phyloP scores from a whole-genome alignment of 495 filamentous ascomycete species.

The Penicillium parvum region DNA sequence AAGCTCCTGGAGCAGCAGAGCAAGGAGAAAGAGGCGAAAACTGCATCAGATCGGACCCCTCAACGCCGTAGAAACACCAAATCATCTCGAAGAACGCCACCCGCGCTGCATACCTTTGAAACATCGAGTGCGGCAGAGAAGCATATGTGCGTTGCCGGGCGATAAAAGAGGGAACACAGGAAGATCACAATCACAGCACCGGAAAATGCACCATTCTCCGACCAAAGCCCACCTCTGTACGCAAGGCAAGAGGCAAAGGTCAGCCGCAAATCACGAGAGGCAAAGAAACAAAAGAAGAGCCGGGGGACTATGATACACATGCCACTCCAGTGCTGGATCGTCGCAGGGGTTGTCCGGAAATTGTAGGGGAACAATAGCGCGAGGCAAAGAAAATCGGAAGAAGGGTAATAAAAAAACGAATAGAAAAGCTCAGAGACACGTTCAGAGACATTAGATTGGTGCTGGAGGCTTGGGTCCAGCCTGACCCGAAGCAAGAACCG shows the following conservation, averaged over 20 bases:
- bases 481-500: constrained; percentile 25
- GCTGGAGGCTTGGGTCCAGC: constrained; percentile 31
- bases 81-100: constrained; percentile 20
- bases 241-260: too few relatives aligned
- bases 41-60: not conserved
- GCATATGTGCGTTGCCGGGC: constrained; percentile 18
- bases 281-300: constrained; percentile 3
- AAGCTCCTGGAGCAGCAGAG: not conserved
- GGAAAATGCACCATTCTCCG: constrained; percentile 21
- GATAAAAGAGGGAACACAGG: constrained; percentile 9
- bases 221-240: constrained; percentile 16
- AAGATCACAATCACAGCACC: constrained; percentile 8
- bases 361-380: constrained; percentile 14
- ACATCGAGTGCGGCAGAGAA: constrained; percentile 8
- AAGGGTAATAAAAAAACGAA: not conserved
- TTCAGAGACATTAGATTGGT: constrained; percentile 28
- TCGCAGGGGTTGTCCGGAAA: too few relatives aligned
- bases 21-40: not conserved
- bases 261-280: constrained; percentile 6
- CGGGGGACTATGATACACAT: constrained; percentile 33
- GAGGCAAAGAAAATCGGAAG: not conserved
- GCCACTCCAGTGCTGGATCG: constrained; percentile 21
- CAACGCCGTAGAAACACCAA: constrained; percentile 19
- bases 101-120: constrained; percentile 12
- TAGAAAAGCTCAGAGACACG: not conserved